A percentile compares a stretch with the other conserved stretches of the same genome.
These are phyloP conservation scores for Pleurotus eryngii DNA, from an alignment of 768 basidiomycete genomes.

Conservation along the genomic window DNA sequence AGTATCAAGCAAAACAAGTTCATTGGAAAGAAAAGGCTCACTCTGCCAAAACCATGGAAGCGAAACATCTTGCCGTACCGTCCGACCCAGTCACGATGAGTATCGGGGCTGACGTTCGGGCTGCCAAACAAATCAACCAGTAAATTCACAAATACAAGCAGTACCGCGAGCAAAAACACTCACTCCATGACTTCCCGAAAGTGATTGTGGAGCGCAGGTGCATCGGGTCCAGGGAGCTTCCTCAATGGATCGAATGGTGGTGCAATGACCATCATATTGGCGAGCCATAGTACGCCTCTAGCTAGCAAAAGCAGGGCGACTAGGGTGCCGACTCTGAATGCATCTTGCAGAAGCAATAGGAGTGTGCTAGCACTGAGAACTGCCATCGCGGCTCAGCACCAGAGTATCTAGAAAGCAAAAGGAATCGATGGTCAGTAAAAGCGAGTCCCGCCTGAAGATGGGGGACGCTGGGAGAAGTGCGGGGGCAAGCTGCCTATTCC, in stretches of 20 bases:
- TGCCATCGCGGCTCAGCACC: slow-evolving; percentile 9
- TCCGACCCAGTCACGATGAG: slow-evolving; percentile 41
- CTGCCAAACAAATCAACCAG: slow-evolving; percentile 22
- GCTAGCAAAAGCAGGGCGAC: slow-evolving; percentile 30
- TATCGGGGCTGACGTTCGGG: slow-evolving; percentile 36
- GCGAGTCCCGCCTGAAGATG: neutral
- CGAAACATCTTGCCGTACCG: slow-evolving; percentile 48
- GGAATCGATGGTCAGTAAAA: neutral
- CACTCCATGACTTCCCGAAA: slow-evolving; percentile 45
- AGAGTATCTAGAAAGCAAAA: slow-evolving; percentile 3
- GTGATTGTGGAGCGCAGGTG: slow-evolving; percentile 38
- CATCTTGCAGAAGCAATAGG: slow-evolving; percentile 17
- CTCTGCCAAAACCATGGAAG: slow-evolving; percentile 54
- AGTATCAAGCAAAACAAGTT: neutral
- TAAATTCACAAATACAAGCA: neutral
- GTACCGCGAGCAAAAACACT: slow-evolving; percentile 13
- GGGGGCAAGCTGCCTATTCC: neutral
- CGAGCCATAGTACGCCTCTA: slow-evolving; percentile 35
- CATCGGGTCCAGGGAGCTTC: slow-evolving; percentile 46
- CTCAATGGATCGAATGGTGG: slow-evolving; percentile 47
- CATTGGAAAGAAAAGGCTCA: slow-evolving; percentile 15
- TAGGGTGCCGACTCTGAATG: slow-evolving; percentile 13
- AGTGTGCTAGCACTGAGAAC: slow-evolving; percentile 4
- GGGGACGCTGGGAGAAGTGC: neutral
- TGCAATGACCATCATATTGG: slow-evolving; percentile 40